Evolutionary conservation across 2,329 filamentous ascomycete genomes (phyloP).

Genomic region (Claviceps pazoutovae): DNA sequence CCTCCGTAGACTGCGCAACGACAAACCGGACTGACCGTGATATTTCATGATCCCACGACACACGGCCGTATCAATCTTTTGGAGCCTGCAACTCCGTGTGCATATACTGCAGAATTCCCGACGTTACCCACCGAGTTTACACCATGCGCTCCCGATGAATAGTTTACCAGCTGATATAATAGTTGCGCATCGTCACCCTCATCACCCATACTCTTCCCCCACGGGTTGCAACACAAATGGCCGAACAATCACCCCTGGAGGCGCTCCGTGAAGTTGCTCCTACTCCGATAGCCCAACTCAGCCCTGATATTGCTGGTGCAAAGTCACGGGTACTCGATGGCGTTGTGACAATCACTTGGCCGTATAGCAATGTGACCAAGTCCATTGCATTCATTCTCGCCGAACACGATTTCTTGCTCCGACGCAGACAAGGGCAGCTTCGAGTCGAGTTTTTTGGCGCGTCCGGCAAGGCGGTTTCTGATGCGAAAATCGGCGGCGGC

Average conservation of each 20-base stretch:
- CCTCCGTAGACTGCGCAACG: neutral
- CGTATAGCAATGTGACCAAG: constrained; percentile 65
- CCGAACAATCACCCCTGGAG: constrained; percentile 10
- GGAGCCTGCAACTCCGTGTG: neutral
- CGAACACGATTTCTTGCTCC: constrained; percentile 71
- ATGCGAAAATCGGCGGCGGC: constrained; percentile 58
- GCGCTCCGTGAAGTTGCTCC: constrained; percentile 17
- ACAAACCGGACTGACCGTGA: neutral
- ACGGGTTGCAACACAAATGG: constrained; percentile 10
- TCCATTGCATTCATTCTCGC: constrained; percentile 68
- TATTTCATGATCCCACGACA: too few species aligned
- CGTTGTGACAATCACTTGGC: constrained; percentile 77
- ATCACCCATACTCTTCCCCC: neutral
- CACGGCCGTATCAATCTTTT: neutral
- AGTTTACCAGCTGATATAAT: neutral
- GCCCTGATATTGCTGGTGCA: constrained; percentile 30
- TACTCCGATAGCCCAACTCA: constrained; percentile 43
- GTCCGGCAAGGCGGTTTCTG: constrained; percentile 55
- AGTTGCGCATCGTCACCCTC: neutral
- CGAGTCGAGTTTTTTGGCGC: constrained; percentile 60
- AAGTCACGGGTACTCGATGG: constrained; percentile 43
- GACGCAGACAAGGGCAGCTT: constrained; percentile 65
- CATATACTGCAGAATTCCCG: neutral
- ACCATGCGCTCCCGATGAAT: neutral
- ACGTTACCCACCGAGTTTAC: neutral